These are phyloP conservation scores for Annulohypoxylon stygium DNA, from an alignment of 495 filamentous ascomycete genomes.

Conservation along the genomic window DNA sequence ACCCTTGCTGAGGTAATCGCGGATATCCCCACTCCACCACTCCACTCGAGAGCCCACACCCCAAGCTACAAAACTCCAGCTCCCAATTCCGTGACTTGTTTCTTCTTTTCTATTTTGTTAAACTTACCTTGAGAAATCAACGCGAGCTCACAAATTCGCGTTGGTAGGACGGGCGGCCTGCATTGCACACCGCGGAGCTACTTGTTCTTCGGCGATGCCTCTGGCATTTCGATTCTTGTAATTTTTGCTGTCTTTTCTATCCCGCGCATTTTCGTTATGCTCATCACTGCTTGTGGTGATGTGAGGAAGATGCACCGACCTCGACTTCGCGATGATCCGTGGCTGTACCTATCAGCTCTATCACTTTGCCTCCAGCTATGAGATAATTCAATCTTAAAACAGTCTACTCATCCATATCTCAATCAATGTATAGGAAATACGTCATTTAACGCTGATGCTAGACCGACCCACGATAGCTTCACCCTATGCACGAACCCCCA, in stretches of 20 bases:
- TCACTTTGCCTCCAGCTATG: not conserved
- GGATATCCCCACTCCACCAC: conserved; percentile 5
- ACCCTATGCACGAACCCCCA: not conserved
- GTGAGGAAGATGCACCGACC: conserved; percentile 8
- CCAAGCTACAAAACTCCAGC: conserved; percentile 1
- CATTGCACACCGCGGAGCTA: conserved; percentile 17
- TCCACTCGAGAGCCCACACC: conserved; percentile 1
- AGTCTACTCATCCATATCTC: not conserved
- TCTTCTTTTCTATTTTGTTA: conserved; percentile 5
- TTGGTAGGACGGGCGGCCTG: conserved; percentile 4
- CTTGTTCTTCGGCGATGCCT: conserved; percentile 14
- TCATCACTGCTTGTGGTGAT: conserved; percentile 15
- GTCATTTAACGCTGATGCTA: not conserved
- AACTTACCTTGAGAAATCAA: conserved; percentile 22
- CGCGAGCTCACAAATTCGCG: conserved; percentile 21
- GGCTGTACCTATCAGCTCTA: not conserved
- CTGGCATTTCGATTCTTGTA: conserved; percentile 22
- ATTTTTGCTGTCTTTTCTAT: conserved; percentile 17
- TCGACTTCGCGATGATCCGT: not conserved
- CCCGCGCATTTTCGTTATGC: conserved; percentile 11
- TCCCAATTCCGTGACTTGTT: not conserved
- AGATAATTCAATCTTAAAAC: not conserved
- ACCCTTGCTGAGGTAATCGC: conserved; percentile 2
- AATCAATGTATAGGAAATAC: not conserved
- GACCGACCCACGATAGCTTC: conserved; percentile 7